A percentile compares a stretch with the other conserved stretches of the same genome.
phyloP scores from a whole-genome alignment of 2,329 filamentous ascomycete genomes.

The Aspergillus sp. region DNA sequence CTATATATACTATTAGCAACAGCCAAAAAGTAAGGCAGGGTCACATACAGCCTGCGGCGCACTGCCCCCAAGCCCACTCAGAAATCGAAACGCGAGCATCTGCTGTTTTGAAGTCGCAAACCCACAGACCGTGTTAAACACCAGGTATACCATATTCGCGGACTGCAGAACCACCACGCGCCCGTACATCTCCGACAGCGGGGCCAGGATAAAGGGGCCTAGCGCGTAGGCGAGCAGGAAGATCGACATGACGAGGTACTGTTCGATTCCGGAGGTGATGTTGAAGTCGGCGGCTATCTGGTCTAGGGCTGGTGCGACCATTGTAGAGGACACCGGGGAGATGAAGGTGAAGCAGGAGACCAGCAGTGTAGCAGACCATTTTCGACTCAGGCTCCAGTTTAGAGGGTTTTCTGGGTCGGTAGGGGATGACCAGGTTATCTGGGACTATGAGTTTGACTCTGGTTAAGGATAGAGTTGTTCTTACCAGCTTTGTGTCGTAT shows the following conservation, averaged over 20 bases:
- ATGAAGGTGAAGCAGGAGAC: constrained; percentile 61
- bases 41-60: constrained; percentile 25
- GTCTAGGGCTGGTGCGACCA: constrained; percentile 54
- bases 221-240: constrained; percentile 56
- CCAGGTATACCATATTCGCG: constrained; percentile 16
- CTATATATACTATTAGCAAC: constrained; percentile 25
- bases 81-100: constrained; percentile 54
- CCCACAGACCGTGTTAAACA: constrained; percentile 16
- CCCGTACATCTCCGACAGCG: constrained; percentile 21
- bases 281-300: constrained; percentile 55
- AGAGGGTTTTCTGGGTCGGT: constrained; percentile 48
- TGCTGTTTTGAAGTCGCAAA: constrained; percentile 38
- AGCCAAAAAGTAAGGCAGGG: neutral
- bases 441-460: neutral
- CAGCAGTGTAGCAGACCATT: constrained; percentile 58
- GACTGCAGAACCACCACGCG: constrained; percentile 15
- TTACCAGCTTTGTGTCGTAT: neutral
- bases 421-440: constrained; percentile 29
- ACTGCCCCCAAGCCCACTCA: constrained; percentile 59
- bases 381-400: constrained; percentile 57
- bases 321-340: constrained; percentile 63
- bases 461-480: neutral
- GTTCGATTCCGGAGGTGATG: constrained; percentile 46
- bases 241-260: constrained; percentile 53
- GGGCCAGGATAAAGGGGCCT: constrained; percentile 19